These are phyloP conservation scores for Salix exigua DNA, from an alignment of 345 rosid species.

Conservation along the genomic window DNA sequence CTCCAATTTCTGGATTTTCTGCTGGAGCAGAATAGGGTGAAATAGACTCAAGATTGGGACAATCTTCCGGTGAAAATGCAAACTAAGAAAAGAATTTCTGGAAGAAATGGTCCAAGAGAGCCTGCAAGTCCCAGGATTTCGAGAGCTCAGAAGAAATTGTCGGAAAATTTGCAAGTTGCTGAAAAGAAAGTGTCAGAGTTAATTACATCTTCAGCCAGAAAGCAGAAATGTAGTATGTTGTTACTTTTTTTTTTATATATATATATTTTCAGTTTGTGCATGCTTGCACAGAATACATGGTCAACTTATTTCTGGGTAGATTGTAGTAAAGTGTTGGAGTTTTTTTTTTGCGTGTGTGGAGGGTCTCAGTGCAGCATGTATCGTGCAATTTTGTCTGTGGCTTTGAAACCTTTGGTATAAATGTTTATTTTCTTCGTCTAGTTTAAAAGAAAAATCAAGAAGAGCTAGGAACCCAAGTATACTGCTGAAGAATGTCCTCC, in stretches of 20 bases:
- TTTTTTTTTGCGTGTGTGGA: neutral
- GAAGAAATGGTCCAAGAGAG: slow-evolving; percentile 49
- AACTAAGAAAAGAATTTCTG: slow-evolving; percentile 49
- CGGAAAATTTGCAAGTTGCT: slow-evolving; percentile 46
- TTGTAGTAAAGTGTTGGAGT: neutral
- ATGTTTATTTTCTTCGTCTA: no score
- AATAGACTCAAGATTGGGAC: slow-evolving; percentile 6
- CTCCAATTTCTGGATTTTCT: neutral
- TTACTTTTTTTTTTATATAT: neutral
- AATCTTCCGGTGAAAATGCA: slow-evolving; percentile 39
- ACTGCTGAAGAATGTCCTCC: no score
- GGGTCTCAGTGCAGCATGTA: neutral
- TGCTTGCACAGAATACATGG: neutral
- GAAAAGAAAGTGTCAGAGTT: slow-evolving; percentile 51
- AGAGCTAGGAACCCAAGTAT: no score
- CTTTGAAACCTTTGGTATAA: no score
- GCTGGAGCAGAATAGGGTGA: slow-evolving; percentile 4
- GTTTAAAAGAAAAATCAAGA: no score
- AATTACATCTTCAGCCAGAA: slow-evolving; percentile 64
- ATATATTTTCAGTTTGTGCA: neutral
- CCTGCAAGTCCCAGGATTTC: slow-evolving; percentile 42
- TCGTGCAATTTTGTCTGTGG: neutral
- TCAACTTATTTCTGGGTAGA: neutral
- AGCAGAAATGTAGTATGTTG: slow-evolving; percentile 43
- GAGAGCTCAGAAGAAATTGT: slow-evolving; percentile 44